A percentile compares a stretch with the other conserved stretches of the same genome.
These are phyloP conservation scores for Acrocalymma vagum DNA, from an alignment of 2,329 filamentous ascomycete genomes.

Conservation along the genomic window DNA sequence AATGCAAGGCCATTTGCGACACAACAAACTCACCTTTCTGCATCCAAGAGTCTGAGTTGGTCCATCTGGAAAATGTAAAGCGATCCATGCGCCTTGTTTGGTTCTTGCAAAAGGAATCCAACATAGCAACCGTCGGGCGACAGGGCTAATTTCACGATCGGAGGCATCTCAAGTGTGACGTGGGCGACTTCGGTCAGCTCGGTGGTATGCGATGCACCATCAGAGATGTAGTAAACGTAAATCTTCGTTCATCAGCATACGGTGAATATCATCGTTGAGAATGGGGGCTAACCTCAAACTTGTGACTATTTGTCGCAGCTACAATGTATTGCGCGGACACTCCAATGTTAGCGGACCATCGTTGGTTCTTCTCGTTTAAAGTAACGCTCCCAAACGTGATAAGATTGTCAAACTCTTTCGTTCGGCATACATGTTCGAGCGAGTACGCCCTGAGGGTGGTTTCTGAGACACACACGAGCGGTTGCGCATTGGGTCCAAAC, in stretches of 20 bases:
- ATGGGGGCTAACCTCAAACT: conserved; percentile 6
- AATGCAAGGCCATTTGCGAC: no score
- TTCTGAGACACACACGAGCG: conserved; percentile 5
- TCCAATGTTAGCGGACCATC: conserved; percentile 1
- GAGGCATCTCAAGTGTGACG: not conserved
- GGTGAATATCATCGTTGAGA: not conserved
- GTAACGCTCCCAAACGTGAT: conserved; percentile 1
- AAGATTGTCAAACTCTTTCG: not conserved
- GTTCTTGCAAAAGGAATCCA: conserved; percentile 1
- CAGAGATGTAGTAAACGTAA: conserved; percentile 6
- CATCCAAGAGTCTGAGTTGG: not conserved
- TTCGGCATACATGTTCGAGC: conserved; percentile 2
- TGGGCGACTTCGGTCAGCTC: conserved; percentile 1
- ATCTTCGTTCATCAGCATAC: conserved; percentile 2
- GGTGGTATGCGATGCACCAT: conserved; percentile 2
- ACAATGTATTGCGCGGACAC: conserved; percentile 5
- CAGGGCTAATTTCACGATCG: conserved; percentile 2
- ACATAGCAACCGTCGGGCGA: conserved; percentile 5
- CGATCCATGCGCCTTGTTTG: not conserved
- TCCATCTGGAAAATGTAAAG: conserved; percentile 1
- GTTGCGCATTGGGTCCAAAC: conserved; percentile 7
- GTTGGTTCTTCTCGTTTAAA: not conserved
- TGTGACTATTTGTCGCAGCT: conserved; percentile 3
- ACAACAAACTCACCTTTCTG: conserved; percentile 1
- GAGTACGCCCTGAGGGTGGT: conserved; percentile 1